Percentiles rank a stretch among this genome's conserved stretches.
Evolutionary conservation across 139 green algal genomes (phyloP).

Genomic region (Tetradesmus obliquus): DNA sequence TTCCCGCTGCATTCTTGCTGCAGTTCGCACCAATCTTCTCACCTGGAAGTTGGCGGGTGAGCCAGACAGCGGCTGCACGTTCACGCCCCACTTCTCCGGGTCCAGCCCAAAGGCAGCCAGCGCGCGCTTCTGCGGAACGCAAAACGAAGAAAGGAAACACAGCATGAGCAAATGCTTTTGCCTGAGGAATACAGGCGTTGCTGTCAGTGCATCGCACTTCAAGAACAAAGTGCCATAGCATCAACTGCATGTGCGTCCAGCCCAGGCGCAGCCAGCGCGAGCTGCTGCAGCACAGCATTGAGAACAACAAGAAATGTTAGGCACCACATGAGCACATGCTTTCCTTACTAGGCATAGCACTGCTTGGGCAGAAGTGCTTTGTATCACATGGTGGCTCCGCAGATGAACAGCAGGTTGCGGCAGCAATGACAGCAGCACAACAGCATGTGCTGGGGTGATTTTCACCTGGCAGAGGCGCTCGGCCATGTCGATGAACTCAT

Average conservation of each 20-base stretch:
- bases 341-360: too few species aligned
- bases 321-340: too few species aligned
- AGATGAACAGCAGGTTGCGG: neutral
- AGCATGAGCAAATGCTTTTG: neutral
- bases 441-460: too few species aligned
- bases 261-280: too few species aligned
- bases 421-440: neutral
- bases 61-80: constrained; percentile 97
- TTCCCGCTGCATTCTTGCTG: neutral
- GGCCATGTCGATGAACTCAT: constrained; percentile 97
- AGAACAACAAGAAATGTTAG: too few species aligned
- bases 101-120: constrained; percentile 93
- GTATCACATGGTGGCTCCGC: neutral
- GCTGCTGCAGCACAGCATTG: too few species aligned
- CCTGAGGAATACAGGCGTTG: too few species aligned
- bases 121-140: constrained; percentile 80
- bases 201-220: neutral
- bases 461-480: constrained; percentile 89
- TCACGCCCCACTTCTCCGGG: constrained; percentile 94
- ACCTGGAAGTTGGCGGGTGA: constrained; percentile 98
- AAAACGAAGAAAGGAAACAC: neutral
- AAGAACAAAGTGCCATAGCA: neutral
- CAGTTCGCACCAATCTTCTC: neutral
- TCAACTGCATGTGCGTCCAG: neutral
- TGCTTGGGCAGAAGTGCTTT: neutral